Evolutionary conservation across 2,329 filamentous ascomycete species (phyloP).

Genomic region (Fusarium aywerte): DNA sequence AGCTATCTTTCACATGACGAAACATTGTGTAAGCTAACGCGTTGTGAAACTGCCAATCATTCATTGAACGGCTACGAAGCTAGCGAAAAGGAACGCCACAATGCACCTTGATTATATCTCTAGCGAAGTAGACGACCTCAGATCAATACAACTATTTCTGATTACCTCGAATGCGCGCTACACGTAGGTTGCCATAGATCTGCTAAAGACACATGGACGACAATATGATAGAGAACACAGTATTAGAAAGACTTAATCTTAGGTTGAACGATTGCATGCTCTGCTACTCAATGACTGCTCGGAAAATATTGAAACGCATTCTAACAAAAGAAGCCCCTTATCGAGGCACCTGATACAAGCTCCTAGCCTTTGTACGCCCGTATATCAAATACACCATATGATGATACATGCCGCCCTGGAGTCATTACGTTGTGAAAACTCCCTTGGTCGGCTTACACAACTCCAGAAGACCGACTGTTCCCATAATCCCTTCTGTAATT

Average conservation of each 20-base stretch:
- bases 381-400: constrained; percentile 48
- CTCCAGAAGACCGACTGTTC: constrained; percentile 35
- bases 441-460: constrained; percentile 37
- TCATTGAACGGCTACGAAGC: background rate
- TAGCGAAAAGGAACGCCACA: background rate
- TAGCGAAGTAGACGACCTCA: background rate
- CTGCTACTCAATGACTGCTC: constrained; percentile 23
- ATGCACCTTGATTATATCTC: background rate
- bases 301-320: constrained; percentile 41
- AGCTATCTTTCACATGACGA: background rate
- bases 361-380: constrained; percentile 47
- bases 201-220: background rate
- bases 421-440: constrained; percentile 37
- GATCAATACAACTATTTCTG: background rate
- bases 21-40: background rate
- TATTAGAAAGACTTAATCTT: background rate
- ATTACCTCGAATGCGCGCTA: no score
- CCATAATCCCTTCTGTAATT: constrained; percentile 7
- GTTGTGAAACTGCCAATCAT: background rate
- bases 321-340: constrained; percentile 45
- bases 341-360: constrained; percentile 45
- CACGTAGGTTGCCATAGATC: background rate
- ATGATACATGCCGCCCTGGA: constrained; percentile 46
- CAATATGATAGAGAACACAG: background rate
- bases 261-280: constrained; percentile 19